Percentiles rank a stretch among this genome's conserved stretches.
phyloP scores from a whole-genome alignment of 495 filamentous ascomycete species.

The Mycothermus thermophilus region DNA sequence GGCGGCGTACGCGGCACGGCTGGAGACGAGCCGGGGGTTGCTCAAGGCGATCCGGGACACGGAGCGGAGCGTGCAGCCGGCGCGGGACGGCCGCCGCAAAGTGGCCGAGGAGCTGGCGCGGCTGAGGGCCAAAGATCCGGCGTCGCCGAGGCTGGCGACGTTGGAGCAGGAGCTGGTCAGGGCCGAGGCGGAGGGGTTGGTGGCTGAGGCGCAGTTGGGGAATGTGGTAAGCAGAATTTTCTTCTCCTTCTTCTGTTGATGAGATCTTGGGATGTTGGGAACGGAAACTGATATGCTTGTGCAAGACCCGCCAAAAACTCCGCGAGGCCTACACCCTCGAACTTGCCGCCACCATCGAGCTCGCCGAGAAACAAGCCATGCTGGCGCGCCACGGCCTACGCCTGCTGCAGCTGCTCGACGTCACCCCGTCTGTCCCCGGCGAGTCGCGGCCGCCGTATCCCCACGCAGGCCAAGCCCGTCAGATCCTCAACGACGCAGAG shows the following conservation, averaged over 20 bases:
- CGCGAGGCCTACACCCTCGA: constrained; percentile 87
- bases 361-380: constrained; percentile 90
- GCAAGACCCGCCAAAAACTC: constrained; percentile 74
- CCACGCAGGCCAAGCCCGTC: constrained; percentile 48
- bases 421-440: constrained; percentile 78
- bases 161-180: constrained; percentile 93
- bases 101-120: constrained; percentile 80
- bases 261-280: not conserved
- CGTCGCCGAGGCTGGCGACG: constrained; percentile 55
- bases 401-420: constrained; percentile 78
- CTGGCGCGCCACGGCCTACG: constrained; percentile 79
- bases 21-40: constrained; percentile 67
- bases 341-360: constrained; percentile 77
- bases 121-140: constrained; percentile 79
- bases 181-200: constrained; percentile 86
- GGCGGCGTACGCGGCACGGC: constrained; percentile 66
- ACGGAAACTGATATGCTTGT: not conserved
- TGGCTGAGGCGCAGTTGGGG: constrained; percentile 91
- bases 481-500: constrained; percentile 87
- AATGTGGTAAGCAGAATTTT: constrained; percentile 53
- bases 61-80: constrained; percentile 84
- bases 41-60: constrained; percentile 89
- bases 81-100: constrained; percentile 68
- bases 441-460: constrained; percentile 56
- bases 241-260: not conserved